A percentile compares a stretch with the other conserved stretches of the same genome.
Conservation (phyloP, 352 stramenopile genomes). For the Pythium guiyangense region DNA sequence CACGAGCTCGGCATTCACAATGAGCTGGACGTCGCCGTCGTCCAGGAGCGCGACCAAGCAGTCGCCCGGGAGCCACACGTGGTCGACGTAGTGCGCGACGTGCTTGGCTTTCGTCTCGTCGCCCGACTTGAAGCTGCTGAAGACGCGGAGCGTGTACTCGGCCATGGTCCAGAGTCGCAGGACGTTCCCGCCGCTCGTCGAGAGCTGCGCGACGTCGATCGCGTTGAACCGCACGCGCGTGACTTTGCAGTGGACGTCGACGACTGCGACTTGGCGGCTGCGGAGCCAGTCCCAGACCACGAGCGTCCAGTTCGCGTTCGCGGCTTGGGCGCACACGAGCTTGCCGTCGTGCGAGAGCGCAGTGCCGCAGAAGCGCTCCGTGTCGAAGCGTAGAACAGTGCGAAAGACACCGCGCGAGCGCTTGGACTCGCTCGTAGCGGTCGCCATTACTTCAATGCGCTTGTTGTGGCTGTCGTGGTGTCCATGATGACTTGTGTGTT, state of each 20-base stretch:
- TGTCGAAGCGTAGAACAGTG: constrained; percentile 43
- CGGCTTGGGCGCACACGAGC: constrained; percentile 52
- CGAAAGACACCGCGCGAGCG: constrained; percentile 17
- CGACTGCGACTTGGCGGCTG: constrained; percentile 49
- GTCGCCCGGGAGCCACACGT: constrained; percentile 67
- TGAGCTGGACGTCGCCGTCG: constrained; percentile 67
- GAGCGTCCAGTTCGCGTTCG: constrained; percentile 52
- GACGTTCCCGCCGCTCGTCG: constrained; percentile 58
- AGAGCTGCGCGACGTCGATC: constrained; percentile 76
- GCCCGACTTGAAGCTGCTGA: constrained; percentile 74
- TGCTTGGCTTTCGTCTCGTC: constrained; percentile 53
- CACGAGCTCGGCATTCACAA: constrained; percentile 68
- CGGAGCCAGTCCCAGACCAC: constrained; percentile 78
- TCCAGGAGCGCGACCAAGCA: constrained; percentile 62
- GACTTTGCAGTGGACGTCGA: constrained; percentile 66
- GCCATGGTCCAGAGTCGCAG: constrained; percentile 75
- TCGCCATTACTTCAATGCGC: neutral
- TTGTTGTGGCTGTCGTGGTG: constrained; percentile 8
- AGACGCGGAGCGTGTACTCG: constrained; percentile 62
- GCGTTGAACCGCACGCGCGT: constrained; percentile 71
- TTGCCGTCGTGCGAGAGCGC: constrained; percentile 69
- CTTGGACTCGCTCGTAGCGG: neutral
- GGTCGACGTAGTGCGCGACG: constrained; percentile 53
- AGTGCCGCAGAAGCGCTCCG: constrained; percentile 45
- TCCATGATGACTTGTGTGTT: neutral